Base-by-base conservation (phyloP, 768 basidiomycete species). In the Clitopilus passeckerianus region DNA sequence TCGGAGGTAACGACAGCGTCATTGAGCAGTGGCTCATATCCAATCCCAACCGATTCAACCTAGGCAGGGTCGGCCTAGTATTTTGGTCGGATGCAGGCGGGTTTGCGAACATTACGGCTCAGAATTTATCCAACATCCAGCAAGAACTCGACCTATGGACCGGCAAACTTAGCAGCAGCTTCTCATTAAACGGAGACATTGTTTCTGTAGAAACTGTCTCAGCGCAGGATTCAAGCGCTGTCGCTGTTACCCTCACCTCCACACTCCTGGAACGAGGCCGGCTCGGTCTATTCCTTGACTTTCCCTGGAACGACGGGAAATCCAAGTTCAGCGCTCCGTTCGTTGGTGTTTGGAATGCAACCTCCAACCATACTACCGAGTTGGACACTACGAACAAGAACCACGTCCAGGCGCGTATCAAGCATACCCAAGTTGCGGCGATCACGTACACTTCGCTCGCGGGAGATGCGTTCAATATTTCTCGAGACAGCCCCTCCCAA, bases 281-380 rank as follows among this genome's bases (percentile, higher is more conserved):
- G 34, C 67, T 85, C 7, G 81, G 78, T 0, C 18, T 84, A 0
- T 85, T 83, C 67, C 61, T 86, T 12, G 83, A 86, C 66, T 85
- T 82, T 62, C 83, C 83, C 6, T 86, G 82, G 82, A 82, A 82
- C 67, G 83, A 83, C 60, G 85, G 85, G n/a, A 70, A 65, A 16
- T 59, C 67, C 16, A 84, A 85, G 64, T 86, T 85, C 66, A 75
- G 76, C 16, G 83, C 80, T 4, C 84, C 84, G 0, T 84, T 83
- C 62, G 85, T 86, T 0, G 85, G 85, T 1, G 67, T 67, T n/a
- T 84, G 71, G 71, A 77, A 80, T 60, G 73, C 71, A 44, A 75
- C 79, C 0, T 66, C 72, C 14, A 80, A 77, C 52, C 84, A 85
- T 61, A 80, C 78, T 1, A 83, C 84, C 3, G 62, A 65, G 0